A percentile compares a stretch with the other conserved stretches of the same genome.
Conservation (phyloP, 169 alveolate genomes). For the Plasmodium yoelii region DNA sequence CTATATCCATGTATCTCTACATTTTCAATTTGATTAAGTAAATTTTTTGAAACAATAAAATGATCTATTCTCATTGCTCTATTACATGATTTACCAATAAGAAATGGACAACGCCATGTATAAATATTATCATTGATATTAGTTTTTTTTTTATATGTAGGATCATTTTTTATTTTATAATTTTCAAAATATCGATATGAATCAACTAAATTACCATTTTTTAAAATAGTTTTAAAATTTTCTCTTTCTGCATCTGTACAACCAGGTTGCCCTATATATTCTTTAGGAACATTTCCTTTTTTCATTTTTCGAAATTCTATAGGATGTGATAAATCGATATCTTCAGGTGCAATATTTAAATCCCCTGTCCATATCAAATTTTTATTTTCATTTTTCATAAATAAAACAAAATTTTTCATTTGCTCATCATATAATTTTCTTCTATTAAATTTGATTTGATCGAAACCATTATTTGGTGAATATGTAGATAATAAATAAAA, state of each 20-base stretch:
- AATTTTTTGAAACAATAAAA: constrained; percentile 46
- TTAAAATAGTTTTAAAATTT: constrained; percentile 43
- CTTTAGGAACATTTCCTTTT: constrained; percentile 72
- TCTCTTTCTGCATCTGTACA: constrained; percentile 71
- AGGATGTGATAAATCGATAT: constrained; percentile 61
- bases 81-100: constrained; percentile 42
- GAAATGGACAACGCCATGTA: constrained; percentile 74
- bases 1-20: constrained; percentile 62
- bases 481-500: constrained; percentile 58
- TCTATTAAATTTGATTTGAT: constrained; percentile 35
- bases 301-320: constrained; percentile 69
- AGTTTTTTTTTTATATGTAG: neutral
- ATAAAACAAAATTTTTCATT: constrained; percentile 39
- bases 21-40: constrained; percentile 23
- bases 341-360: constrained; percentile 74
- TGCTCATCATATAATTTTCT: constrained; percentile 55
- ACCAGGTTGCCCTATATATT: constrained; percentile 69
- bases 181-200: constrained; percentile 44
- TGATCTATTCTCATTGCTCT: constrained; percentile 74
- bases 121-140: constrained; percentile 59
- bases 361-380: constrained; percentile 71
- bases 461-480: constrained; percentile 72
- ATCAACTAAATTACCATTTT: constrained; percentile 42
- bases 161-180: neutral
- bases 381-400: constrained; percentile 12